A percentile compares a stretch with the other conserved stretches of the same genome.
phyloP scores from a whole-genome alignment of 805 yeast species.

The Yarrowia sp. region DNA sequence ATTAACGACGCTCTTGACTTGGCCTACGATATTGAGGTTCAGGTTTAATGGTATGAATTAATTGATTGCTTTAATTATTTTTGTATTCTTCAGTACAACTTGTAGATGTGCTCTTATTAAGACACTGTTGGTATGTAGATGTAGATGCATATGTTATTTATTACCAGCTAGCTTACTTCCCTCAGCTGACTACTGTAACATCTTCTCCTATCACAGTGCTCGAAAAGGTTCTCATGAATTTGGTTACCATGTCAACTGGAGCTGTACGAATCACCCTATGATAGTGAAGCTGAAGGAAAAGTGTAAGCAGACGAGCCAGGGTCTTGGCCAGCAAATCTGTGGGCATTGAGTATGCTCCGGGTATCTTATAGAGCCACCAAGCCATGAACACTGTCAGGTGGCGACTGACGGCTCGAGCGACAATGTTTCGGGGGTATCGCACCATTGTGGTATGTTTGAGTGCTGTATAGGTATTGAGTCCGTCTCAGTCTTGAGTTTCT shows the following conservation, averaged over 20 bases:
- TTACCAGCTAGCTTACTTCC: too few relatives aligned
- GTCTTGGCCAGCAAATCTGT: slow-evolving; percentile 3
- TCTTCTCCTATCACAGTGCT: not conserved
- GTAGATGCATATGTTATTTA: too few relatives aligned
- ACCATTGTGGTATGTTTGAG: not conserved
- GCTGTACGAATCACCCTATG: not conserved
- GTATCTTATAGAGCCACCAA: slow-evolving; percentile 14
- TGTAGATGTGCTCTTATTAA: too few relatives aligned
- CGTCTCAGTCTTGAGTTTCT: not conserved
- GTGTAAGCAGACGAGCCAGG: not conserved
- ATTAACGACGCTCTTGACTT: slow-evolving; percentile 31
- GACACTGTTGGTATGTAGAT: too few relatives aligned
- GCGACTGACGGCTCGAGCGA: not conserved
- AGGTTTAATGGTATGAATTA: not conserved
- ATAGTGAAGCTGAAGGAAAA: not conserved
- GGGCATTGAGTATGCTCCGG: slow-evolving; percentile 17
- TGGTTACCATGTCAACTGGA: not conserved
- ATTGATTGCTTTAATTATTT: not conserved
- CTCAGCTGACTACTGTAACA: too few relatives aligned
- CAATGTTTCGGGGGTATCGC: slow-evolving; percentile 10
- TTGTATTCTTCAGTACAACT: not conserved
- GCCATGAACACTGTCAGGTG: slow-evolving; percentile 5
- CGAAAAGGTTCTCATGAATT: too few relatives aligned
- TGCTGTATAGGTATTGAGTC: too few relatives aligned
- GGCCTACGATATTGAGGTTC: slow-evolving; percentile 26